Base-by-base conservation (phyloP, 2,329 filamentous ascomycete species). In the Endoconidiophora polonica region DNA sequence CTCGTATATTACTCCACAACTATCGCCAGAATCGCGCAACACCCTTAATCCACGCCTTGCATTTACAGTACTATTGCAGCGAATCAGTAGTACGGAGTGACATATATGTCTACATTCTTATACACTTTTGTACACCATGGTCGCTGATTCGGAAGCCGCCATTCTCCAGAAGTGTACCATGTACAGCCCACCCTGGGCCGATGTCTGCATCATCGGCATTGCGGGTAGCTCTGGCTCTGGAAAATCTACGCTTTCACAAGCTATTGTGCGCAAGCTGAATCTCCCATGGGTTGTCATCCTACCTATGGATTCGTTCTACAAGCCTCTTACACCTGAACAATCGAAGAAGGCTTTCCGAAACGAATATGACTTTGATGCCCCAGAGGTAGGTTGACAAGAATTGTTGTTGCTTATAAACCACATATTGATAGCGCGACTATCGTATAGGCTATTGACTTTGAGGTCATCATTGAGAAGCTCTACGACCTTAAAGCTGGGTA, bases 261-360 rank as follows among this genome's bases (percentile, higher is more conserved):
- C 90, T 56, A 94, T 98, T 58, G 85, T 96, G 56, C 81, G 77
- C 59, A 81, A 84, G 59, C 69, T 98, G 58, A 94, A 91, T 65
- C 69, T 98, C 56, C 91, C 91, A 51, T 98, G 91, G 90, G 91
- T 98, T 54, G 88, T 95, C 46, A 95, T 98, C 65, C 67, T 98
- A 58, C 94, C 88, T 40, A 96, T 98, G 82, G 91, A 98, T 65
- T 95, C 90, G 10, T 98, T 94, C 65, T 98, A 98, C 68, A 96
- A 95, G 66, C 83, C 81, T 16, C 68, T 98, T 57, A 83, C 77
- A 16, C 72, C 79, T 2, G 87, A 88, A 60, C 73, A 91, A 61
- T 90, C 86, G 48, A 77, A 70, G 56, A 74, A 77, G 58, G 91
- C 91, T 0, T 94, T 95, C 65, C 68, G 69, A 53, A 95, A 94